Conservation (phyloP, 768 basidiomycete species). For the Lentinula sp. region DNA sequence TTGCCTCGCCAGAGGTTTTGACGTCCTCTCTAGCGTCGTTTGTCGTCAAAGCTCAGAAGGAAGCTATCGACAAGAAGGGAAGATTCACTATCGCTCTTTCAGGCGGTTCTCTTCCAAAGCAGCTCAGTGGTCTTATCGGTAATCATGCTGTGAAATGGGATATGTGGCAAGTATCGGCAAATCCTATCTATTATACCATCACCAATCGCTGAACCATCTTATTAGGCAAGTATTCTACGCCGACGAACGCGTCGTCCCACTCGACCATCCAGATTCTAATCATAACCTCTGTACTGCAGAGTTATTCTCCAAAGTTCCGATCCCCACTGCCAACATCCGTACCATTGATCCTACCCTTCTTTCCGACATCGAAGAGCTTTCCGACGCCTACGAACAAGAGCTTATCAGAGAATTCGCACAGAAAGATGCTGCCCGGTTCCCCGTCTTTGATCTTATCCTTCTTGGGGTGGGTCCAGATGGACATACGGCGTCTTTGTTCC, state of each 20-base stretch:
- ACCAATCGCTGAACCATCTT: neutral
- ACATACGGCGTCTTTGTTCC: conserved; percentile 98
- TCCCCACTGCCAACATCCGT: conserved; percentile 75
- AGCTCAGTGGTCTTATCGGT: conserved; percentile 65
- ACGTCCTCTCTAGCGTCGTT: conserved; percentile 69
- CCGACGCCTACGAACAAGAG: conserved; percentile 74
- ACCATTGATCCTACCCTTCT: conserved; percentile 65
- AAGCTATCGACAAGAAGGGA: conserved; percentile 83
- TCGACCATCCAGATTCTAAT: conserved; percentile 92
- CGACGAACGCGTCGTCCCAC: conserved; percentile 92
- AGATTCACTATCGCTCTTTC: conserved; percentile 91
- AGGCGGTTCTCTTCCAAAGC: conserved; percentile 85
- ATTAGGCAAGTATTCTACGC: conserved; percentile 95
- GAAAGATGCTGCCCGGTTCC: conserved; percentile 92
- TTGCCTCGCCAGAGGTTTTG: conserved; percentile 50
- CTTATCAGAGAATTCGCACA: conserved; percentile 90
- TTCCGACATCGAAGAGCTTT: conserved; percentile 72
- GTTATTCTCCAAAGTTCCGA: conserved; percentile 79
- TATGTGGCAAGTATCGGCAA: conserved; percentile 62
- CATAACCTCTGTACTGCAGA: conserved; percentile 66
- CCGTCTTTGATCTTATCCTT: conserved; percentile 94
- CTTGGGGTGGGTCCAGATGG: conserved; percentile 97
- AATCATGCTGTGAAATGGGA: conserved; percentile 79
- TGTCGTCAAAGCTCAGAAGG: conserved; percentile 81
- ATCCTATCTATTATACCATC: neutral